These are phyloP conservation scores for Kwoniella dejecticola DNA, from an alignment of 768 basidiomycete genomes.

Conservation along the genomic window DNA sequence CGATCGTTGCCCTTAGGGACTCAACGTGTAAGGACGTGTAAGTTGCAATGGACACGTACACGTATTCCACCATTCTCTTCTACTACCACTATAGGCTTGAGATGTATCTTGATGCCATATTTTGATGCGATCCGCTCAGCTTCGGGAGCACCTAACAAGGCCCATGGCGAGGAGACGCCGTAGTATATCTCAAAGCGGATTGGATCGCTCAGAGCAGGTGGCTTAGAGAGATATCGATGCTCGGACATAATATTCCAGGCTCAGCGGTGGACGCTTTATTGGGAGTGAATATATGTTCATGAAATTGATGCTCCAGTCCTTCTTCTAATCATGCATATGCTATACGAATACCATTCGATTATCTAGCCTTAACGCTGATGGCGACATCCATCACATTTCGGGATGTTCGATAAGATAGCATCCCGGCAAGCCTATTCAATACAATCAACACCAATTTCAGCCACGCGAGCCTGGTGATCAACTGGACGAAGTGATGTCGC, in stretches of 20 bases:
- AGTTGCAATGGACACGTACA: constrained; percentile 17
- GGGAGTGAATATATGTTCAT: too few relatives aligned
- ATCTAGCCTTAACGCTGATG: neutral
- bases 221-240: constrained; percentile 8
- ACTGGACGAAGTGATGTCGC: too few relatives aligned
- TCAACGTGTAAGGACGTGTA: constrained; percentile 2
- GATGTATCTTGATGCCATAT: constrained; percentile 30
- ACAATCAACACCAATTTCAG: neutral
- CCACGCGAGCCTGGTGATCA: too few relatives aligned
- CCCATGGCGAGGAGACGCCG: constrained; percentile 44
- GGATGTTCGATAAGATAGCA: constrained; percentile 10
- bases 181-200: constrained; percentile 41
- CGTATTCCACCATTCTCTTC: constrained; percentile 44
- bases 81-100: constrained; percentile 43
- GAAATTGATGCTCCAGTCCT: neutral
- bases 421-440: neutral
- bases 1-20: too few relatives aligned
- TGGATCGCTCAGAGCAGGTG: constrained; percentile 20
- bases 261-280: neutral
- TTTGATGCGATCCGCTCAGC: constrained; percentile 28
- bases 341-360: too few relatives aligned
- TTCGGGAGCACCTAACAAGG: constrained; percentile 36
- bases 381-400: constrained; percentile 1
- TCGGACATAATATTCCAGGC: neutral
- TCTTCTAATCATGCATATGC: too few relatives aligned